phyloP scores from a whole-genome alignment of 139 green algal genomes.

The Micromonas pusilla region DNA sequence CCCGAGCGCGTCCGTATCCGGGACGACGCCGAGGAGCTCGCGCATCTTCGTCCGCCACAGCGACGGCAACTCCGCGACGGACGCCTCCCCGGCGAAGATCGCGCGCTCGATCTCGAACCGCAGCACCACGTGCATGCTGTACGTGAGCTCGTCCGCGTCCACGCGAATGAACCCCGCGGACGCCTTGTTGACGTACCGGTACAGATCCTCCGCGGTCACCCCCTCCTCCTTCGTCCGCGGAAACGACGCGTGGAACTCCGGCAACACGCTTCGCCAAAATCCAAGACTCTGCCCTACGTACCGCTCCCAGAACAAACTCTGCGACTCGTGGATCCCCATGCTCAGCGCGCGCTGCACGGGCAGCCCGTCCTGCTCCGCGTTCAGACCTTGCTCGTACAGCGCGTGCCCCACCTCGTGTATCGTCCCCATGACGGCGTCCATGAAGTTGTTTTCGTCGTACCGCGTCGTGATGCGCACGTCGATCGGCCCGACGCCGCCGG shows the following conservation, averaged over 20 bases:
- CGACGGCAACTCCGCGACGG: constrained; percentile 54
- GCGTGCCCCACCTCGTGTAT: constrained; percentile 62
- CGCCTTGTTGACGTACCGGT: constrained; percentile 66
- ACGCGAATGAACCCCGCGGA: constrained; percentile 58
- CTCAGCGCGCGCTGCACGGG: constrained; percentile 58
- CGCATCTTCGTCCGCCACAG: constrained; percentile 69
- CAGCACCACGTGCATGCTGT: constrained; percentile 87
- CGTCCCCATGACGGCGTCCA: constrained; percentile 59
- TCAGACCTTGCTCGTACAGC: constrained; percentile 80
- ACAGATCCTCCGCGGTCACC: constrained; percentile 52
- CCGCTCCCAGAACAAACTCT: constrained; percentile 80
- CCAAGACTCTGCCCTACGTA: constrained; percentile 62
- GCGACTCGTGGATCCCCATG: constrained; percentile 84
- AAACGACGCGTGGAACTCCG: constrained; percentile 44
- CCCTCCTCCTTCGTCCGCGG: constrained; percentile 30
- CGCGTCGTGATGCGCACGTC: constrained; percentile 90
- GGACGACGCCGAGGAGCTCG: constrained; percentile 57
- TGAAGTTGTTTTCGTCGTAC: constrained; percentile 72
- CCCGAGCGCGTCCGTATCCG: constrained; percentile 57
- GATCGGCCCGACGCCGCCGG: constrained; percentile 54
- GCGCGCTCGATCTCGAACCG: constrained; percentile 69
- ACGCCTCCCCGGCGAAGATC: constrained; percentile 56
- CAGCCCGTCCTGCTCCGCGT: constrained; percentile 58
- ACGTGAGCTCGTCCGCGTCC: constrained; percentile 80
- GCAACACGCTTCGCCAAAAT: constrained; percentile 54